Evolutionary conservation across 148 eudicot species (phyloP), one percentile per base, ranked within the genome.

Genomic region (Polygonum maritimum): DNA sequence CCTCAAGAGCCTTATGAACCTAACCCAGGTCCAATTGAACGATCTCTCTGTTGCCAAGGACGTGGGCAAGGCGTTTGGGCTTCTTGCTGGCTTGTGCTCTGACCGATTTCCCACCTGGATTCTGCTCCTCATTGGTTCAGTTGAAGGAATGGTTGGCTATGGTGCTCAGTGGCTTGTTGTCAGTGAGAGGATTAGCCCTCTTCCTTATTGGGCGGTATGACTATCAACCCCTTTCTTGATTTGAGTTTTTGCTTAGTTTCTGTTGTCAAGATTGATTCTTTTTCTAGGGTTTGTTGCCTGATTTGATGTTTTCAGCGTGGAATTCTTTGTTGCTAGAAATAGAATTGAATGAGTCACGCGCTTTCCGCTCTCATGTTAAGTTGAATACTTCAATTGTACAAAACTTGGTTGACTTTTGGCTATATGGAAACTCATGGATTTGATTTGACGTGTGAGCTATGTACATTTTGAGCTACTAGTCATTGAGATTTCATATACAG

Each of bases 151-250:
- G 10, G 4, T 89, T 52, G 93, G 93, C 9, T 91, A 91, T 73
- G 97, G 93, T 21, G 88, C 83, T 65, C 93, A 89, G 62, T 91
- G 91, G 93, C 90, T 88, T 16, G 90, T 89, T 26, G 90, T 89
- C 77, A 87, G 85, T 52, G 57, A 80, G 48, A 84, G 75, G 31
- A 78, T 86, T 69, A 63, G 55, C 3, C 87, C 91, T 22, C 80
- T 86, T 16, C 97, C 97, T 67, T 88, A 87, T n/a, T 91, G 97
- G 97, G 86, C 81, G 65, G 96, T 91, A 49, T 48, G 86, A 44
- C 58, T 58, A 26, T 75, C 11, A 19, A 4, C 2, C 14, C 47
- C 40, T 35, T 10, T 75, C 15, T 44, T 10, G 3, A 16, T 76
- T 48, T 22, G 12, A 7, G 3, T 18, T 63, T 12, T 35, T 22